Evolutionary conservation across 148 eudicot species (phyloP), one percentile per base, ranked within the genome.

Genomic region (Simmondsia chinensis): DNA sequence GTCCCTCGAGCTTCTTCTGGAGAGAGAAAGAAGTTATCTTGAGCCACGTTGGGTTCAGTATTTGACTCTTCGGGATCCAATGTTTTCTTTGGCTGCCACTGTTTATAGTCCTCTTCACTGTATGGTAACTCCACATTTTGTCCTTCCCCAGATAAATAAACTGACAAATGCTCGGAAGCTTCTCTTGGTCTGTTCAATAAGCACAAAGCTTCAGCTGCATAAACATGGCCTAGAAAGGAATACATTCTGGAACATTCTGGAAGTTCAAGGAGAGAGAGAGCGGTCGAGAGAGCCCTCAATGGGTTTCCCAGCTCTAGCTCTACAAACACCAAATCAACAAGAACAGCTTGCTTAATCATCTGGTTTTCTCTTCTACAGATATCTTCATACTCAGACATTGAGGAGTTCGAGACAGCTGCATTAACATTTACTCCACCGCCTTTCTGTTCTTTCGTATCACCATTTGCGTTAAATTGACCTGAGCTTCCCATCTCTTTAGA

Each of bases 171-270:
- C 29, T 79, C 85, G 13, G 95, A 79, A 64, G 97, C 97, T 67
- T 89, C 93, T 31, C 74, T 68, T 13, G 83, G 75, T 37, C 72
- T 78, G 68, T 79, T 81, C 14, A 89, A 70, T 39, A 78, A 68
- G 63, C 97, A 89, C 11, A 84, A 70, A 54, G 97, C 85, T 56
- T 89, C 97, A 0, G 97, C 95, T 28, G 85, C 88, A 52, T 84
- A 84, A 20, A 89, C 46, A 51, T 71, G 77, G 10, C 79, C 95
- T 38, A 71, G 60, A 40, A 79, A 91, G 21, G 67, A 49, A 26
- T 74, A 67, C 46, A 79, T 65, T 60, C 61, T 76, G 27, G 86
- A 74, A 62, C 94, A 76, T 50, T 76, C 88, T 0, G 72, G 67
- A 41, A 82, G 56, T 50, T 64, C 59, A 49, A 82, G 54, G 23